These are phyloP conservation scores for Dissophora globulifera DNA, from an alignment of 192 early-diverging fungal species.

Conservation along the genomic window DNA sequence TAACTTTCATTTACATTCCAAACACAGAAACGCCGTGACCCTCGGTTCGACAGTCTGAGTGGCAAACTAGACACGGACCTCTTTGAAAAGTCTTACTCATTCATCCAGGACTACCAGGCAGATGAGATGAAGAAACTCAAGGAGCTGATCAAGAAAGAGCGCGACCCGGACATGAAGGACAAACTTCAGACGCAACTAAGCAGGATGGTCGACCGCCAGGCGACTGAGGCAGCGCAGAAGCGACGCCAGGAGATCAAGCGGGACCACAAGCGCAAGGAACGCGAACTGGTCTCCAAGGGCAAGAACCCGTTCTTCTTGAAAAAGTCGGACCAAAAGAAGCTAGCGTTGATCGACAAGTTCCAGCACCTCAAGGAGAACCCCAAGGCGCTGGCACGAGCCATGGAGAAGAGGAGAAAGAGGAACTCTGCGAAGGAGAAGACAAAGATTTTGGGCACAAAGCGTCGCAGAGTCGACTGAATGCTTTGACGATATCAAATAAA, in stretches of 20 bases:
- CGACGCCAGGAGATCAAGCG: constrained; percentile 71
- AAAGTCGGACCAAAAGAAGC: constrained; percentile 83
- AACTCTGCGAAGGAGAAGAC: constrained; percentile 90
- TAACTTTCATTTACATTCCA: too few species aligned
- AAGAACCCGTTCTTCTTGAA: constrained; percentile 97
- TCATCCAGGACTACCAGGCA: constrained; percentile 83
- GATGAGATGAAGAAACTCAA: constrained; percentile 78
- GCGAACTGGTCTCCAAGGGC: constrained; percentile 82
- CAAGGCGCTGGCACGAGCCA: constrained; percentile 81
- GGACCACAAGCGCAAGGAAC: constrained; percentile 85
- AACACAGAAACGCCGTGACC: constrained; percentile 88
- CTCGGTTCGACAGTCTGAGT: constrained; percentile 90
- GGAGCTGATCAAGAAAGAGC: constrained; percentile 72
- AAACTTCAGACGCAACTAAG: constrained; percentile 69
- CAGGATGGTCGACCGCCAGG: constrained; percentile 69
- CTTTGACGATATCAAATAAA: too few species aligned
- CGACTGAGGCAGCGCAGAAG: constrained; percentile 59
- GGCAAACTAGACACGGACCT: constrained; percentile 93
- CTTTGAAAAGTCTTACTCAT: constrained; percentile 92
- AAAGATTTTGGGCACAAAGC: constrained; percentile 64
- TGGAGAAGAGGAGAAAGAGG: constrained; percentile 95
- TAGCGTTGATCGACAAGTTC: constrained; percentile 90
- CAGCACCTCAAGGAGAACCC: constrained; percentile 69
- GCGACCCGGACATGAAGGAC: constrained; percentile 67
- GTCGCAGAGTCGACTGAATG: constrained; percentile 24